These are phyloP conservation scores for Oehlia diaphana DNA, from an alignment of 192 early-diverging fungal genomes.

Conservation along the genomic window DNA sequence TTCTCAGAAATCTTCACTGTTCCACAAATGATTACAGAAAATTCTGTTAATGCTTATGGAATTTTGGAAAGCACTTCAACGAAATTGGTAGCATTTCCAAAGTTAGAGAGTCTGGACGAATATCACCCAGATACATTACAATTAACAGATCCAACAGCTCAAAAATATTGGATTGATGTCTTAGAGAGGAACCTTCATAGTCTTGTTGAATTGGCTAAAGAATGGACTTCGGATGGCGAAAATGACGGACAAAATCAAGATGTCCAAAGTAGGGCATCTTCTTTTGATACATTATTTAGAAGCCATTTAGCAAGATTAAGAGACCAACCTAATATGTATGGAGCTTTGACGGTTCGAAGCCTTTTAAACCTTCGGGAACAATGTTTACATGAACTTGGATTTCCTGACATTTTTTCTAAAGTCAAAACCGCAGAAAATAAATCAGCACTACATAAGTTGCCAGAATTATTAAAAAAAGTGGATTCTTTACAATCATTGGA, in stretches of 20 bases:
- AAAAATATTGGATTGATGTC: slow-evolving; percentile 74
- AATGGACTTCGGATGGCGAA: background rate
- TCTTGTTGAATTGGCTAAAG: slow-evolving; percentile 60
- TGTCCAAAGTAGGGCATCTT: slow-evolving; percentile 19
- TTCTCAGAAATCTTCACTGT: slow-evolving; percentile 85
- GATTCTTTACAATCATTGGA: slow-evolving; percentile 45
- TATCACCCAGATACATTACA: slow-evolving; percentile 76
- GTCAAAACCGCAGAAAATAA: slow-evolving; percentile 71
- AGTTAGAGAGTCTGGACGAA: slow-evolving; percentile 47
- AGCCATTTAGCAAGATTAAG: slow-evolving; percentile 64
- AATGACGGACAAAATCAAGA: background rate
- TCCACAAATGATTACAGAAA: slow-evolving; percentile 55
- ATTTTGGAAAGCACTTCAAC: slow-evolving; percentile 62
- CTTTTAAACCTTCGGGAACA: slow-evolving; percentile 78
- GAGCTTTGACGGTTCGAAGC: slow-evolving; percentile 67
- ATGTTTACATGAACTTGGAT: slow-evolving; percentile 79
- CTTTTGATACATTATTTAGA: slow-evolving; percentile 68
- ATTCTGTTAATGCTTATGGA: slow-evolving; percentile 60
- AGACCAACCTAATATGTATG: slow-evolving; percentile 72
- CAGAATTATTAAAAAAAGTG: slow-evolving; percentile 43
- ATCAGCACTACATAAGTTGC: slow-evolving; percentile 57
- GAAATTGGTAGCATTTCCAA: slow-evolving; percentile 57
- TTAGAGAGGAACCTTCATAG: slow-evolving; percentile 67
- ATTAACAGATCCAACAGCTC: slow-evolving; percentile 54
- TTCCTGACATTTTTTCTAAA: slow-evolving; percentile 70